Evolutionary conservation across 225 moss, liverwort and hornwort genomes (phyloP).

Genomic region (Pseudoscleropodium purum): DNA sequence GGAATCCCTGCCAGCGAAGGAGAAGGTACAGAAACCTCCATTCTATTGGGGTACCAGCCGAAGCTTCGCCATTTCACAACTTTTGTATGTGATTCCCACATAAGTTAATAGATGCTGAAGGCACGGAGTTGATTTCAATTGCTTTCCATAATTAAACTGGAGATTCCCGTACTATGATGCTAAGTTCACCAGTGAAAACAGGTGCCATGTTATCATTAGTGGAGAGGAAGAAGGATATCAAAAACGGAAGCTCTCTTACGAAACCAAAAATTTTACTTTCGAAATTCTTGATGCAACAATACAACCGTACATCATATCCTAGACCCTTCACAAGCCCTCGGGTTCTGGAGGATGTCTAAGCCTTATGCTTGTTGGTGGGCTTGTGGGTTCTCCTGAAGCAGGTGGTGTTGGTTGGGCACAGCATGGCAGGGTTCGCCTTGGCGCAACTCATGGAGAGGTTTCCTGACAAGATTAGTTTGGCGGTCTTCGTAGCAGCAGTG

Average conservation of each 20-base stretch:
- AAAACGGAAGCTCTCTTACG: too few relatives aligned
- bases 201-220: too few relatives aligned
- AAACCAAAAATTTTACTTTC: neutral
- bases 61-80: neutral
- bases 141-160: too few relatives aligned
- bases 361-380: neutral
- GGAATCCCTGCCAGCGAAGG: neutral
- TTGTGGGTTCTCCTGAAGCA: neutral
- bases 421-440: constrained; percentile 33
- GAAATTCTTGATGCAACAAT: neutral
- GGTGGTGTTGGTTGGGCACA: constrained; percentile 38
- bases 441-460: constrained; percentile 28
- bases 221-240: neutral
- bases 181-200: neutral
- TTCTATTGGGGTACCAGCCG: neutral
- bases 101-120: too few relatives aligned
- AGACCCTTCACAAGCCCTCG: neutral
- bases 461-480: constrained; percentile 23
- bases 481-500: constrained; percentile 27
- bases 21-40: neutral
- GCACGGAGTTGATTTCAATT: neutral
- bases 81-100: neutral
- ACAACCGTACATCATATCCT: neutral
- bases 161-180: neutral
- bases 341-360: neutral